Base-by-base conservation (phyloP, 2,329 filamentous ascomycete species). In the Alternaria longipes region DNA sequence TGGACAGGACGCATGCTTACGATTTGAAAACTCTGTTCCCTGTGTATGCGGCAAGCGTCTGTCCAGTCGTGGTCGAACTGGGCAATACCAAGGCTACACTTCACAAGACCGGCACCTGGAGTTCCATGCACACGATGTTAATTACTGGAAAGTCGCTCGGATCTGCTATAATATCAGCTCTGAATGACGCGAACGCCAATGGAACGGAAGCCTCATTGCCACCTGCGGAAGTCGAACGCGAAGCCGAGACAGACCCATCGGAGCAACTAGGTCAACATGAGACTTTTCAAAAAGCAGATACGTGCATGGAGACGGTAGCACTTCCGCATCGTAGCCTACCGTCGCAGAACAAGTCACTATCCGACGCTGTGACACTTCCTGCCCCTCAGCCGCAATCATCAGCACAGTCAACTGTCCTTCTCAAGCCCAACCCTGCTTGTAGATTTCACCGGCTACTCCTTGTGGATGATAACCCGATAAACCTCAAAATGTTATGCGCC, bases 401-500 rank as follows among this genome's bases (percentile, higher is more conserved):
- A 20, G 11, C 22, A 18, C 26, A 30, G 26, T 2, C 49, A 53
- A 4, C 36, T 14, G 20, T 5, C 42, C 22, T 24, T 41, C 16
- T 44, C 26, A 22, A 36, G 12, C 36, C 20, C 20, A 20, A n/a
- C 8, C 24, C 26, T 12, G 14, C 22, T 5, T 62, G 38, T n/a
- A 52, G 60, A n/a, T 62, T 56, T 41, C 57, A 14, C 42, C 61
- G 65, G 18, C 59, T 78, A 12, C 70, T 80, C 2, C 66, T 79
- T 1, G 74, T 76, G 1, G 78, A 80, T 54, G 78, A 79, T 54
- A 80, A 80, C 42, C 42, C 66, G 2, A 70, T 79, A 34, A 80
- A 80, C 32, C 61, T 77, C 3, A 74, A 73, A 62, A 64, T 75
- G 34, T 61, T 75, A 3, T 63, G 56, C 11, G 67, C 72, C 0